Evolutionary conservation across 2,329 filamentous ascomycete genomes (phyloP).

Genomic region (Shiraia bambusicola): DNA sequence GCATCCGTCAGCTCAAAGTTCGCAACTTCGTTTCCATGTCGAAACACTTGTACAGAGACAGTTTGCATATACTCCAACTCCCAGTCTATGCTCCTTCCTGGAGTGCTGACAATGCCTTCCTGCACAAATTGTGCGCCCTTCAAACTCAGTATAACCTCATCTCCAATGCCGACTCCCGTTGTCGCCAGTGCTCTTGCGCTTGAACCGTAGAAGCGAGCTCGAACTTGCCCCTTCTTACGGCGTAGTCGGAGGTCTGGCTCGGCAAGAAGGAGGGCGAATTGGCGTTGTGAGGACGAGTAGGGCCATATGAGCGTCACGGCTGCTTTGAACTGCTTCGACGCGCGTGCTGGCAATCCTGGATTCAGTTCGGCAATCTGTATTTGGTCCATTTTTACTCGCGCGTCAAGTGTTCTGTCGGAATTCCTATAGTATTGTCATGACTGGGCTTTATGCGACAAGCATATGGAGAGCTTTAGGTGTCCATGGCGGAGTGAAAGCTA

Average conservation of each 20-base stretch:
- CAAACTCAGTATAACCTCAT: conserved; percentile 70
- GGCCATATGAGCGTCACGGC: conserved; percentile 88
- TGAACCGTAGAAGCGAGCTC: conserved; percentile 70
- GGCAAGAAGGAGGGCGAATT: conserved; percentile 76
- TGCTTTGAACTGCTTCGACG: conserved; percentile 58
- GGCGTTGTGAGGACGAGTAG: conserved; percentile 74
- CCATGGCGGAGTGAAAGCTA: background rate
- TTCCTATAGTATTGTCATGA: conserved; percentile 9
- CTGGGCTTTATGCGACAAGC: background rate
- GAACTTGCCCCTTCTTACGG: conserved; percentile 74
- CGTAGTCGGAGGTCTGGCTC: conserved; percentile 83
- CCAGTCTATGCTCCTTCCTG: conserved; percentile 59
- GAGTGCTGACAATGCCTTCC: conserved; percentile 56
- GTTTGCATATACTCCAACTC: conserved; percentile 54
- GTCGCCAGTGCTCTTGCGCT: conserved; percentile 70
- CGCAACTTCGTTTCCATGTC: conserved; percentile 52
- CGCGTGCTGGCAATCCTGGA: conserved; percentile 31
- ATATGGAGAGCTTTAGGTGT: background rate
- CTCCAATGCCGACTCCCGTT: conserved; percentile 72
- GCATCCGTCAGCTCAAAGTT: conserved; percentile 56
- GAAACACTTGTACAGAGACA: conserved; percentile 43
- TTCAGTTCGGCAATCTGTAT: conserved; percentile 36
- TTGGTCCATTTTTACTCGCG: conserved; percentile 27
- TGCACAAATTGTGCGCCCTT: conserved; percentile 66
- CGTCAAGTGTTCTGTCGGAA: conserved; percentile 6